phyloP scores from a whole-genome alignment of 805 yeast genomes.

The Pichia heedii region DNA sequence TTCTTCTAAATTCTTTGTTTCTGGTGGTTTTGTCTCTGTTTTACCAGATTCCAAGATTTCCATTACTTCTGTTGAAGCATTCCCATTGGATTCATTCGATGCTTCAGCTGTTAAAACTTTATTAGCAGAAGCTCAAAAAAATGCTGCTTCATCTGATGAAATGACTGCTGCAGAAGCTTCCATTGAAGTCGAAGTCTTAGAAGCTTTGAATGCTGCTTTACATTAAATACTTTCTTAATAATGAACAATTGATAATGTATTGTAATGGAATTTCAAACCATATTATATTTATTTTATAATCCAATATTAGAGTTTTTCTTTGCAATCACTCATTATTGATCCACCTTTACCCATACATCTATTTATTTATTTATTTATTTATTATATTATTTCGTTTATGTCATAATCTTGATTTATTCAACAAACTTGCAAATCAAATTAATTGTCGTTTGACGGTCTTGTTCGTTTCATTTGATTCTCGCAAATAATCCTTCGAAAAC shows the following conservation, averaged over 20 bases:
- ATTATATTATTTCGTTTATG: background rate
- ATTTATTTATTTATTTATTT: conserved; percentile 8
- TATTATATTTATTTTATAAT: no score
- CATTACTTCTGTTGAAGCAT: conserved; percentile 93
- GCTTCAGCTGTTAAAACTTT: conserved; percentile 68
- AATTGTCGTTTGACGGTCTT: no score
- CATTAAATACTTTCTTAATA: conserved; percentile 6
- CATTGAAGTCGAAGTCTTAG: conserved; percentile 92
- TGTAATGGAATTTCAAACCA: no score
- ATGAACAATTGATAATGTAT: background rate
- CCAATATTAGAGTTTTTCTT: no score
- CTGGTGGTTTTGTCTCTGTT: conserved; percentile 95
- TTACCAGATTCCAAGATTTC: conserved; percentile 88
- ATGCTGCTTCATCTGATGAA: conserved; percentile 76
- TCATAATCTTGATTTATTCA: background rate
- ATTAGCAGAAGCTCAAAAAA: conserved; percentile 91
- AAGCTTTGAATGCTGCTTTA: conserved; percentile 76
- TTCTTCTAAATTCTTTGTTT: conserved; percentile 76
- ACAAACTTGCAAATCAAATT: no score
- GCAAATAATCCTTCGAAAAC: no score
- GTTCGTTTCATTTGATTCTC: no score
- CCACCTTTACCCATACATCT: background rate
- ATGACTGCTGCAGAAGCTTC: conserved; percentile 88
- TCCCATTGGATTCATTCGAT: conserved; percentile 81
- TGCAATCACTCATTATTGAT: background rate